Base-by-base conservation (phyloP, 306 rosid species). In the Pyrus betulifolia region DNA sequence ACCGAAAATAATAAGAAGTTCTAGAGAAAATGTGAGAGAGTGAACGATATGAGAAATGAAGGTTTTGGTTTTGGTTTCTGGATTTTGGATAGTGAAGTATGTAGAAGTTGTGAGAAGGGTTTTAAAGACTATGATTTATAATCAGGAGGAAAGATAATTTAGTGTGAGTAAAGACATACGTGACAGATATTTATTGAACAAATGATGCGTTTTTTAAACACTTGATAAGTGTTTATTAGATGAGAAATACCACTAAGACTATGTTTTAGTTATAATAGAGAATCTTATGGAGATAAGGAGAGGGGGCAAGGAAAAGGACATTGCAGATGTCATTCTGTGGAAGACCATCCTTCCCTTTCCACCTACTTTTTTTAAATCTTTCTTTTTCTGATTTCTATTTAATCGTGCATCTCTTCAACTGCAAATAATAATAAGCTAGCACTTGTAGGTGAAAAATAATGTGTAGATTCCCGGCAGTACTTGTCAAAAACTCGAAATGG, bases 301-400 rank as follows among this genome's bases (percentile, higher is more conserved):
- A 5, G 18, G 71, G 71, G 70, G 51, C 73, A 82, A 57, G 84
- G 85, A 82, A 86, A 84, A 78, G 77, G 89, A 86, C 87, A 80
- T 78, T 79, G 73, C 81, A 78, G 72, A 85, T 84, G 95, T 93
- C 96, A 87, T 86, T 85, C 86, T 74, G 71, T 83, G 75, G 83
- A 88, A 84, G 84, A 85, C 88, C 89, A 77, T 81, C 17, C 79
- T 79, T 35, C 44, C 46, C 74, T 80, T 71, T 71, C 76, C 87
- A 85, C 79, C 86, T 46, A 85, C 90, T 84, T 84, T 81, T 61
- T 35, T 15, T 33, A 75, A 81, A 52, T 54, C 67, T 78, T 55
- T 86, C 84, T 71, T 76, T 85, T 82, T 83, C 82, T 71, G 64
- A 57, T 80, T 83, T 81, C 87, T 75, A 86, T 88, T 86, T 77